Evolutionary conservation across 495 filamentous ascomycete genomes (phyloP), one percentile per base, ranked within the genome.

Genomic region (Neurospora sp.): DNA sequence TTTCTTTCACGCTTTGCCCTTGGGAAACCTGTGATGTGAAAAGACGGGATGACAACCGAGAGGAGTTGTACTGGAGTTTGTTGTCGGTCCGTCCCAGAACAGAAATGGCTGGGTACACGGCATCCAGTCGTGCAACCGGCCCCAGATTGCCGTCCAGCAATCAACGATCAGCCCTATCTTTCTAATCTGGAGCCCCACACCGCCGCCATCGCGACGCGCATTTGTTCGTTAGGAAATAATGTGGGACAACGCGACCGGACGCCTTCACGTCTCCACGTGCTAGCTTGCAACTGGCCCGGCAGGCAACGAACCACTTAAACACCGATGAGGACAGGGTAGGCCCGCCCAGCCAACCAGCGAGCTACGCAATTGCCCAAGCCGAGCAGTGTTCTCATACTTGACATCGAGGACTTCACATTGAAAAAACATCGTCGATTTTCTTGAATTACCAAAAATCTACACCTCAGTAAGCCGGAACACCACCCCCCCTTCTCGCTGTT

Each of bases 261-360:
- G 39, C 45, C 44, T 42, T 14, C 74, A 72, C 76, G 76, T 75
- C 41, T 48, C 31, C 76, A 78, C 76, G 76, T 78, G 76, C 68
- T 35, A 65, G 53, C 53, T 35, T 16, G 12, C 53, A 65, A 37
- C 53, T 65, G 53, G 53, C 27, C 53, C 14, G 53, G 53, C 53
- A 65, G 27, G 53, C 14, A 35, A 61, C 22, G 14, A 65, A 17
- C 53, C 53, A 61, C 53, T 65, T 17, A 65, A 65, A 65, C 27
- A 17, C 53, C 53, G 27, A 16, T 31, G 53, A 65, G 69, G 37
- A 70, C 69, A 48, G 42, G 40, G 39, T 22, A 22, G 22, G 10
- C 70, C 59, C 14, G 35, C 70, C 48, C 35, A 22, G 35, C 70
- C 53, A 65, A 65, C 53, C 53, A 65, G 53, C 53, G 53, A 35